Base-by-base conservation (phyloP, 805 yeast species). In the Metschnikowia similis region DNA sequence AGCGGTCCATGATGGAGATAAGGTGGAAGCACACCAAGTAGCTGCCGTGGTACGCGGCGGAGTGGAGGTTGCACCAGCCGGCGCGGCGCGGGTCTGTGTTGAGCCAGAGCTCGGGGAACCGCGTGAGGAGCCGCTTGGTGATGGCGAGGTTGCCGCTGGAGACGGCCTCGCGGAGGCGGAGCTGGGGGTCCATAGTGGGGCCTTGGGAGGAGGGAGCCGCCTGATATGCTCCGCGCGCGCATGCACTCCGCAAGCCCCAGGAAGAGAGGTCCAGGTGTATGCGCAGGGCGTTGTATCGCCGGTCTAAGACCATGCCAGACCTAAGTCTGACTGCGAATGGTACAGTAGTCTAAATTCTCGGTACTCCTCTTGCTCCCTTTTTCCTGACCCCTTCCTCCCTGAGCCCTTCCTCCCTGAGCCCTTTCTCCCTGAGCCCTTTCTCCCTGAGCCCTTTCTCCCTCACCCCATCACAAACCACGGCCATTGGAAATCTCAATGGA, bases 1-100 rank as follows among this genome's bases (percentile, higher is more conserved):
- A 62, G 16, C 63, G 59, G 30, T 69, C 27, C 79, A 73, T 34
- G 72, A 69, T 64, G 31, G 76, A 75, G 14, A 84, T 72, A 43
- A 85, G 66, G 56, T 71, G 74, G 31, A 75, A 85, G 64, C 90
- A 85, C 11, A 87, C 75, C 48, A 85, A 76, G 58, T 83, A 84
- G 53, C 84, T 77, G 39, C 95, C 94, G 59, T 85, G 69, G 58
- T 63, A 85, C 4, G 92, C 82, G 0, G 96, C 90, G 65, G 88
- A 87, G 64, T 89, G 96, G 42, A 89, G 70, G 35, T 86, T 83
- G 13, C 87, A 76, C 96, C 96, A 89, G 1, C 96, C 96, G 60
- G 84, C 82, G 21, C 66, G 29, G 34, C 62, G 30, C 5, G 89
- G 79, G 61, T 89, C 87, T 26, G 82, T 72, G 61, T 87, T 85